Evolutionary conservation across 2,329 filamentous ascomycete species (phyloP).

Genomic region (Pleomassaria siparia): DNA sequence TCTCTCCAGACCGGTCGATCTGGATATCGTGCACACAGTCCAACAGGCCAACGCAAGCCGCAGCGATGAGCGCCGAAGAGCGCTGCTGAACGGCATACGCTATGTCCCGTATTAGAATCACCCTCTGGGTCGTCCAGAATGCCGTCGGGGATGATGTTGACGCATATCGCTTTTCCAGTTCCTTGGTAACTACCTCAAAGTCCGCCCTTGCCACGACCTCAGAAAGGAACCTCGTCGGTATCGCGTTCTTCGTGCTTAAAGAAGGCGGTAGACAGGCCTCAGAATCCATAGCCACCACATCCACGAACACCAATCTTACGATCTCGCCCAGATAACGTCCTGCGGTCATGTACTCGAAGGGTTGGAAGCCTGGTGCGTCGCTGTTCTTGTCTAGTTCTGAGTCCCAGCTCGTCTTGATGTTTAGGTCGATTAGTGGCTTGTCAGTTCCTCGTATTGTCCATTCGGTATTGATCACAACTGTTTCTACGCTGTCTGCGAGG

Average conservation of each 20-base stretch:
- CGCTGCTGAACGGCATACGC: conserved; percentile 70
- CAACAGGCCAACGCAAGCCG: conserved; percentile 70
- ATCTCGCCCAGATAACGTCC: conserved; percentile 78
- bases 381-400: conserved; percentile 64
- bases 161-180: conserved; percentile 58
- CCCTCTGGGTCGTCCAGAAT: conserved; percentile 64
- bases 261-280: conserved; percentile 55
- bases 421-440: conserved; percentile 63
- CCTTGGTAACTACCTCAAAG: conserved; percentile 36
- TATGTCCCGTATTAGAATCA: conserved; percentile 64
- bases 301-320: conserved; percentile 68
- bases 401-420: conserved; percentile 73
- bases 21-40: conserved; percentile 68
- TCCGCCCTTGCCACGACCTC: conserved; percentile 59
- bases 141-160: conserved; percentile 40
- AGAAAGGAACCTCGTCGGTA: conserved; percentile 73
- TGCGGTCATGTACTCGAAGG: conserved; percentile 82
- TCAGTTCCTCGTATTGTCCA: conserved; percentile 79
- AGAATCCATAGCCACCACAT: conserved; percentile 50
- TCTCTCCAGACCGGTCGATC: conserved; percentile 23
- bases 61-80: conserved; percentile 73
- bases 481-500: conserved; percentile 51
- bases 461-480: conserved; percentile 79
- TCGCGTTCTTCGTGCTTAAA: conserved; percentile 61
- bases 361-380: conserved; percentile 74